Percentiles rank a stretch among this genome's conserved stretches.
These are phyloP conservation scores for Aspergillus ochraceus DNA, from an alignment of 2,329 filamentous ascomycete genomes.

Conservation along the genomic window DNA sequence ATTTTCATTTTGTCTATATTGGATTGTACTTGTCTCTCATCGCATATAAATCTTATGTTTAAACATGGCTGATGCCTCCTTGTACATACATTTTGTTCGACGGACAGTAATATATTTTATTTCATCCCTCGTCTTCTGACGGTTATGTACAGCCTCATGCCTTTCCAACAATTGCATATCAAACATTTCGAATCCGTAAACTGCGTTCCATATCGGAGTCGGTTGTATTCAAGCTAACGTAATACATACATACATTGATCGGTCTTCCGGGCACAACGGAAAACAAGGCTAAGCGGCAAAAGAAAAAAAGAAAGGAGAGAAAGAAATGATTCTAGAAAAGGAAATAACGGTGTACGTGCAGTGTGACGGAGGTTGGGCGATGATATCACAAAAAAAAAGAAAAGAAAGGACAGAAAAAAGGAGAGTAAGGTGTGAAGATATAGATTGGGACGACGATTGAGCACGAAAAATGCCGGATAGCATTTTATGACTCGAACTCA, in stretches of 20 bases:
- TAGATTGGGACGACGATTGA: not conserved
- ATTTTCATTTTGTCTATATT: not conserved
- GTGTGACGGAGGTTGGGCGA: not conserved
- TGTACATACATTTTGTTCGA: not conserved
- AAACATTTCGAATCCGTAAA: not conserved
- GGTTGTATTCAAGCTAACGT: conserved; percentile 4
- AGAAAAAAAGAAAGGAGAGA: not conserved
- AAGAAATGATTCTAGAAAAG: not conserved
- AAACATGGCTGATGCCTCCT: not conserved
- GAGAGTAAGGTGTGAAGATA: not conserved
- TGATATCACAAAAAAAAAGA: not conserved
- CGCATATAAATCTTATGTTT: not conserved
- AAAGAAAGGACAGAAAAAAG: not conserved
- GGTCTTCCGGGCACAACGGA: not conserved
- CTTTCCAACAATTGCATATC: not conserved
- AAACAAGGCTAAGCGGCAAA: not conserved
- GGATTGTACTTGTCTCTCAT: not conserved
- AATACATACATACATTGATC: conserved; percentile 4
- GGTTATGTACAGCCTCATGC: not conserved
- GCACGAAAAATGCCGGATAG: not conserved
- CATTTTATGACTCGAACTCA: conserved; percentile 35
- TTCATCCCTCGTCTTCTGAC: not conserved
- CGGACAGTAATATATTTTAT: not conserved
- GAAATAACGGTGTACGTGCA: not conserved
- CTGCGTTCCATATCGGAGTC: not conserved